Percentiles rank a stretch among this genome's conserved stretches.
phyloP scores from a whole-genome alignment of 2,329 filamentous ascomycete species.

The Penicillium sp. region DNA sequence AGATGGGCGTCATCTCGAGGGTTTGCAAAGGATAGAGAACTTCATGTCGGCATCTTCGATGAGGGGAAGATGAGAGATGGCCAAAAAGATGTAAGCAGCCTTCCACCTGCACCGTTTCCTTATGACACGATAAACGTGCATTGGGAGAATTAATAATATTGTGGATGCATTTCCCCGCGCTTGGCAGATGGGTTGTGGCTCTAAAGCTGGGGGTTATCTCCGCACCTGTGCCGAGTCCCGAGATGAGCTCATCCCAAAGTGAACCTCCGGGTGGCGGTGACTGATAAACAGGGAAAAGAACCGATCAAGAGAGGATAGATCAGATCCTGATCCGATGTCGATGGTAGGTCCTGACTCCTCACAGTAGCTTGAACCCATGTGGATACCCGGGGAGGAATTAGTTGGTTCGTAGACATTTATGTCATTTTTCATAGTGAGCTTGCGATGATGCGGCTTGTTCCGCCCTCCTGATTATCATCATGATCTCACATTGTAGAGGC shows the following conservation, averaged over 20 bases:
- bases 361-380: not conserved
- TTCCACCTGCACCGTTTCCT: not conserved
- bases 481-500: not conserved
- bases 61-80: not conserved
- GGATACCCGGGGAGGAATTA: not conserved
- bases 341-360: too few relatives aligned
- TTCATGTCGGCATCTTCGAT: not conserved
- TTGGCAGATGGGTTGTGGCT: not conserved
- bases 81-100: not conserved
- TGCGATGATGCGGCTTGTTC: not conserved
- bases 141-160: not conserved
- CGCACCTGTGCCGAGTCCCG: conserved; percentile 5
- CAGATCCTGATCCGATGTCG: not conserved
- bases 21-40: not conserved
- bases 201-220: conserved; percentile 6
- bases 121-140: conserved; percentile 1
- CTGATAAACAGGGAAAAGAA: not conserved
- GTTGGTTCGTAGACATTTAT: not conserved
- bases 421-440: not conserved
- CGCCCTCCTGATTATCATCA: not conserved
- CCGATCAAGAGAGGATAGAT: not conserved
- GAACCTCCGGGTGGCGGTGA: not conserved
- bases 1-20: conserved; percentile 42
- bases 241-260: conserved; percentile 2
- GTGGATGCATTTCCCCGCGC: not conserved